Conservation (phyloP, 2,329 filamentous ascomycete genomes). For the Xylariaceae sp. region DNA sequence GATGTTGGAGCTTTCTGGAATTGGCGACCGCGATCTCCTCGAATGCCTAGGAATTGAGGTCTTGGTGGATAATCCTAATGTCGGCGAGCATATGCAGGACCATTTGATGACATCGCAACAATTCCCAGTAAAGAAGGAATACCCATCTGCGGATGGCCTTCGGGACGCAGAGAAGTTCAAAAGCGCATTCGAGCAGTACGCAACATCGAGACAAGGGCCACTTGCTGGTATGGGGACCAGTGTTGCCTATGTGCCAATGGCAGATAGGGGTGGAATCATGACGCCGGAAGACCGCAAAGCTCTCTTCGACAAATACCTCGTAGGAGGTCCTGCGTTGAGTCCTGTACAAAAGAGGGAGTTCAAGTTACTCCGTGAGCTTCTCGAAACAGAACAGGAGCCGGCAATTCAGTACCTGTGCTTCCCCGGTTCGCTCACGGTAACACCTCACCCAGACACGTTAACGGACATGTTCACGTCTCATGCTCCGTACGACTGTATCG, state of each 20-base stretch:
- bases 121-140: conserved; percentile 40
- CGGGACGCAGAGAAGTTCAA: conserved; percentile 32
- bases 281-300: conserved; percentile 21
- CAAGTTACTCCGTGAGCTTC: conserved; percentile 26
- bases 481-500: conserved; percentile 47
- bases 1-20: conserved; percentile 34
- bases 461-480: conserved; percentile 25
- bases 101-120: conserved; percentile 35
- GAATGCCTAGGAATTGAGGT: conserved; percentile 17
- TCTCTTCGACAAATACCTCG: conserved; percentile 24
- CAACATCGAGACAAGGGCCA: conserved; percentile 30
- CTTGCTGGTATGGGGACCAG: conserved; percentile 39
- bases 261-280: conserved; percentile 28
- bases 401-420: conserved; percentile 34
- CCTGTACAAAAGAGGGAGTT: conserved; percentile 17
- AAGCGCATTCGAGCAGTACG: conserved; percentile 33
- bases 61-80: conserved; percentile 39
- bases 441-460: conserved; percentile 26
- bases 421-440: conserved; percentile 29
- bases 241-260: conserved; percentile 33
- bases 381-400: conserved; percentile 29
- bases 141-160: conserved; percentile 35
- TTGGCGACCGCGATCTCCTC: conserved; percentile 39
- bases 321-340: conserved; percentile 12
- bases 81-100: conserved; percentile 46